Base-by-base conservation (phyloP, 163 green algal genomes). In the Chlorella variabilis region DNA sequence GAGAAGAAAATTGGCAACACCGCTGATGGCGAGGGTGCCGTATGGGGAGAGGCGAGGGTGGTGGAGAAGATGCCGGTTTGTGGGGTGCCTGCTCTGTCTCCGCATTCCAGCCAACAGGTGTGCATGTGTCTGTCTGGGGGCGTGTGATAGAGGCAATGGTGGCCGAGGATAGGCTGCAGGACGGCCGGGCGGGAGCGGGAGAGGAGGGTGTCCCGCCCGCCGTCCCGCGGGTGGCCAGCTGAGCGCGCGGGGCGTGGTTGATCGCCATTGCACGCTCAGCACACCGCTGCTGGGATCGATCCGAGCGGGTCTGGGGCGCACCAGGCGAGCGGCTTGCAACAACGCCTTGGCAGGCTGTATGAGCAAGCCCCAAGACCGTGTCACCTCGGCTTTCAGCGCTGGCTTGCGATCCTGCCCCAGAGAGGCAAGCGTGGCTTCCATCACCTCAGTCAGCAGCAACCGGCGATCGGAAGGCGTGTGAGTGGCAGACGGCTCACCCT, bases 311-410 rank as follows among this genome's bases (percentile, higher is more conserved):
- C 45, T 54, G 11, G 45, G 11, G 45, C 11, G 15, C 45, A 23
- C 11, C 45, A 54, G 45, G 45, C 11, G 20, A 33, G 54, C 54
- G 23, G 11, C 54, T 63, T 29, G 63, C 36, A 54, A 51, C 36
- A 18, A 73, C 36, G 38, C 31, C 33, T 20, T 20, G 27, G 18
- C 33, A 31, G 31, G n/a, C 11, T 4, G 20, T 78, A 78, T 78
- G 71, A 41, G 27, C 20, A 51, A 45, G 51, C 54, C 49, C 18
- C 45, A 31, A 45, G 83, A 87, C 42, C 61, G 83, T 25, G 71
- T 82, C 59, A 82, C 83, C 1, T 65, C 21, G 27, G 83, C 83
- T 1, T 84, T 87, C 69, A 84, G 78, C 54, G 70, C 67, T n/a
- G 63, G 77, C 1, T 59, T 87, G 54, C 25, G 31, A 7, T 34